phyloP scores from a whole-genome alignment of 1,284 basidiomycete species.

The Boletellus deceptivus region DNA sequence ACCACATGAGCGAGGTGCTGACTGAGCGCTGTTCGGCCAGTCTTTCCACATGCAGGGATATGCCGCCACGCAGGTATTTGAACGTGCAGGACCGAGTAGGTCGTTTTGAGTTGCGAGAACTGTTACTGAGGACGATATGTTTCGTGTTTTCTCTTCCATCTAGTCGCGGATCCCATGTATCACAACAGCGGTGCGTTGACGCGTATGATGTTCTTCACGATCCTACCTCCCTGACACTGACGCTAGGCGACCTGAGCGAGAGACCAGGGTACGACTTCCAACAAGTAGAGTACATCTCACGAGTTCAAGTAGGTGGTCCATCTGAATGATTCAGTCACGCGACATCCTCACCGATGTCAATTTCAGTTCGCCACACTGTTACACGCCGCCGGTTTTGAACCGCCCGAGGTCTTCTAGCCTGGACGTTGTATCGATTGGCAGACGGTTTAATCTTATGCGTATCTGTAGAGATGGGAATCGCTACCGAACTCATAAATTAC shows the following conservation, averaged over 20 bases:
- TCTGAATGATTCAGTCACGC: not conserved
- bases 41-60: slow-evolving; percentile 82
- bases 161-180: slow-evolving; percentile 83
- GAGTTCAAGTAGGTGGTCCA: slow-evolving; percentile 66
- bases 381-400: slow-evolving; percentile 52
- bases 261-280: slow-evolving; percentile 78
- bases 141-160: not conserved
- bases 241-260: slow-evolving; percentile 68
- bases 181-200: slow-evolving; percentile 65
- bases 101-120: not conserved
- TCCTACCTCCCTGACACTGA: not conserved
- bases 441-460: slow-evolving; percentile 13
- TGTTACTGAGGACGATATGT: not conserved
- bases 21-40: slow-evolving; percentile 32
- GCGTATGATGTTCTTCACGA: not conserved
- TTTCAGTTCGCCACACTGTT: slow-evolving; percentile 52
- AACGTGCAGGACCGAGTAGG: slow-evolving; percentile 75
- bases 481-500: not conserved
- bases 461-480: slow-evolving; percentile 5
- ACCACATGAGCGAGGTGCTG: not conserved
- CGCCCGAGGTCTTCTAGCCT: slow-evolving; percentile 15
- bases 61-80: slow-evolving; percentile 79
- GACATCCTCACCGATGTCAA: not conserved
- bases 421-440: not conserved
- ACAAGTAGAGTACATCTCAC: slow-evolving; percentile 78